These are phyloP conservation scores for Petunia axillaris DNA, from an alignment of 257 asterid species.

Conservation along the genomic window DNA sequence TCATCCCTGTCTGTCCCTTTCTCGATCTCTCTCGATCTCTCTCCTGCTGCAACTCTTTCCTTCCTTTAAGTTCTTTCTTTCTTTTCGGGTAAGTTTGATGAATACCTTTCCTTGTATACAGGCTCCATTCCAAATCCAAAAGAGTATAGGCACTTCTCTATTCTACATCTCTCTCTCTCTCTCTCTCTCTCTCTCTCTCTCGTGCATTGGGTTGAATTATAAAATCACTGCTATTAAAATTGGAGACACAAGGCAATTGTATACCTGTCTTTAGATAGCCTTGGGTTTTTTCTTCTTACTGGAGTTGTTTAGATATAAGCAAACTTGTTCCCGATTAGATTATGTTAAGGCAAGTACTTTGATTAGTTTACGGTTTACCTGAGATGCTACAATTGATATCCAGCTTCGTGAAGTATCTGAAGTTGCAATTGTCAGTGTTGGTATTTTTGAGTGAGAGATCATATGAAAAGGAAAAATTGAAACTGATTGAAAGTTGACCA, in stretches of 20 bases:
- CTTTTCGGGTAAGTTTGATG: neutral
- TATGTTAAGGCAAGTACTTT: neutral
- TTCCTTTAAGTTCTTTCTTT: neutral
- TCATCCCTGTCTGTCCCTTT: neutral
- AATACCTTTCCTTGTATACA: slow-evolving; percentile 5
- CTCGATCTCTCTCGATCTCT: neutral
- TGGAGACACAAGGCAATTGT: neutral
- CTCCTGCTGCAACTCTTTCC: neutral
- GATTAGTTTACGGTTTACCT: neutral
- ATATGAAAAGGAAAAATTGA: neutral
- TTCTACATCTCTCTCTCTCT: neutral
- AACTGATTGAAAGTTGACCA: neutral
- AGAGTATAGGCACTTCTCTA: neutral
- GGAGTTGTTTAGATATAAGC: neutral
- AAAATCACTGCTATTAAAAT: neutral
- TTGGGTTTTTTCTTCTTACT: neutral
- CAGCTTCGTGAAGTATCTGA: slow-evolving; percentile 18
- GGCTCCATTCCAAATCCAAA: neutral
- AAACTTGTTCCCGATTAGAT: slow-evolving; percentile 10
- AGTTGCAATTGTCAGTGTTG: neutral
- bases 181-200: neutral
- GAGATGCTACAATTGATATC: neutral
- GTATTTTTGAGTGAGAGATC: neutral
- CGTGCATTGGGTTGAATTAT: neutral
- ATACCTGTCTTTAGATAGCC: slow-evolving; percentile 4